Conservation (phyloP, 2,329 filamentous ascomycete species). For the Orbilia ellipsospora region DNA sequence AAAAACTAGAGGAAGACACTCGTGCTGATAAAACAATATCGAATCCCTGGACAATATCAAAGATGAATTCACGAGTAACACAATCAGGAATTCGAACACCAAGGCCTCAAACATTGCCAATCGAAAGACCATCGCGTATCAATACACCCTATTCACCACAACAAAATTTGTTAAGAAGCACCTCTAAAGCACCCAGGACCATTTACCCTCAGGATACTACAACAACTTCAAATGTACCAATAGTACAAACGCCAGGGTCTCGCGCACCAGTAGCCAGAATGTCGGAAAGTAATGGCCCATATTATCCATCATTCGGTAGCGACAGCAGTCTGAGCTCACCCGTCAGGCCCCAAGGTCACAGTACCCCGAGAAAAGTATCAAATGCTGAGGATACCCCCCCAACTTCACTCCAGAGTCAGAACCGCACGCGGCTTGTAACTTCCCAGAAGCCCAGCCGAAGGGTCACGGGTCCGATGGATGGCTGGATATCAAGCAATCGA, state of each 20-base stretch:
- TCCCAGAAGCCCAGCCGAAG: conserved; percentile 2
- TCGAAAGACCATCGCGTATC: neutral
- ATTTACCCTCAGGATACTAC: neutral
- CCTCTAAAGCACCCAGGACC: neutral
- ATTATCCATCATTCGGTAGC: conserved; percentile 36
- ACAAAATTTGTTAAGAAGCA: neutral
- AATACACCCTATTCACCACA: neutral
- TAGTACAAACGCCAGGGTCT: neutral
- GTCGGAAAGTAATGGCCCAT: conserved; percentile 4
- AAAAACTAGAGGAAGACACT: conserved; percentile 22
- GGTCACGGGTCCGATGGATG: conserved; percentile 26
- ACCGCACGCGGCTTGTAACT: neutral
- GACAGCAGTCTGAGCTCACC: conserved; percentile 17
- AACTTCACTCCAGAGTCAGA: conserved; percentile 8
- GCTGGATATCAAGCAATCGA: conserved; percentile 23
- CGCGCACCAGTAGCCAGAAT: conserved; percentile 36
- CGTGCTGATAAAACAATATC: conserved; percentile 27
- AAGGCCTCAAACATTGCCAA: neutral
- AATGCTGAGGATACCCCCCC: no score
- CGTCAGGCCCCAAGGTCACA: neutral
- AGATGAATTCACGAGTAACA: conserved; percentile 35
- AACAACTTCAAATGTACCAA: neutral
- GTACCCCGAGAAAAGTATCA: neutral
- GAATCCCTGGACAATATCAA: conserved; percentile 53
- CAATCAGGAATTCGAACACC: neutral